These are phyloP conservation scores for Coprinopsis cinerea DNA, from an alignment of 768 basidiomycete species.

Conservation along the genomic window DNA sequence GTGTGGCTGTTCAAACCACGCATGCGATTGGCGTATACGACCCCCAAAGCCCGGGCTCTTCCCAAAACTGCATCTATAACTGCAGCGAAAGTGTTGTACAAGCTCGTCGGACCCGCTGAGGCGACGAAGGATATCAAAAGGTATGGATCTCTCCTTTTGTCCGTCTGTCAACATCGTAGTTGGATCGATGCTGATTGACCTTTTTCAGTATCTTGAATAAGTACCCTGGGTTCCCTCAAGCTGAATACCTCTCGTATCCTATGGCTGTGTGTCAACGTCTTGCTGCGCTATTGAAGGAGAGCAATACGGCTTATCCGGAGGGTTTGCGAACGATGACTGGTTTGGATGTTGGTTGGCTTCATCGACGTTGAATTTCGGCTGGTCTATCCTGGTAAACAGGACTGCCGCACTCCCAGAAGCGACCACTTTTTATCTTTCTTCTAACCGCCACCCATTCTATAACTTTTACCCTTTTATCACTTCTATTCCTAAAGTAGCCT, in stretches of 20 bases:
- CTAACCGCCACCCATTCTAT: too few species aligned
- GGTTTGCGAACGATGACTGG: conserved; percentile 74
- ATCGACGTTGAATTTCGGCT: conserved; percentile 21
- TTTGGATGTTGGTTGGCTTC: conserved; percentile 78
- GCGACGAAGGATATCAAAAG: conserved; percentile 45
- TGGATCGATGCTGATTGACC: conserved; percentile 7
- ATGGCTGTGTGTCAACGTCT: conserved; percentile 70
- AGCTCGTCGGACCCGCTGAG: conserved; percentile 61
- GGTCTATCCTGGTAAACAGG: too few species aligned
- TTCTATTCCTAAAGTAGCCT: too few species aligned
- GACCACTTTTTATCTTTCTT: too few species aligned
- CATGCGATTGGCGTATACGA: conserved; percentile 71
- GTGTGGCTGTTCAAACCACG: conserved; percentile 96
- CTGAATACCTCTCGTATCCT: conserved; percentile 85
- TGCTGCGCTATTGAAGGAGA: conserved; percentile 66
- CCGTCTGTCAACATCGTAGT: neutral
- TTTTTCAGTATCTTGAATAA: conserved; percentile 48
- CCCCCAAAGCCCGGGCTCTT: conserved; percentile 46
- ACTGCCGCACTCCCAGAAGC: too few species aligned
- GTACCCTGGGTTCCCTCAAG: conserved; percentile 80
- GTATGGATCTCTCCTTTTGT: conserved; percentile 31
- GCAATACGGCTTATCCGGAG: conserved; percentile 71
- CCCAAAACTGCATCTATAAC: conserved; percentile 57
- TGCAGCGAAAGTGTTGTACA: conserved; percentile 83
- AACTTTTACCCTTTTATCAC: too few species aligned